Evolutionary conservation across 2,329 filamentous ascomycete species (phyloP), one percentile per base, ranked within the genome.

Genomic region (Paracorniculantispora psalliotae): DNA sequence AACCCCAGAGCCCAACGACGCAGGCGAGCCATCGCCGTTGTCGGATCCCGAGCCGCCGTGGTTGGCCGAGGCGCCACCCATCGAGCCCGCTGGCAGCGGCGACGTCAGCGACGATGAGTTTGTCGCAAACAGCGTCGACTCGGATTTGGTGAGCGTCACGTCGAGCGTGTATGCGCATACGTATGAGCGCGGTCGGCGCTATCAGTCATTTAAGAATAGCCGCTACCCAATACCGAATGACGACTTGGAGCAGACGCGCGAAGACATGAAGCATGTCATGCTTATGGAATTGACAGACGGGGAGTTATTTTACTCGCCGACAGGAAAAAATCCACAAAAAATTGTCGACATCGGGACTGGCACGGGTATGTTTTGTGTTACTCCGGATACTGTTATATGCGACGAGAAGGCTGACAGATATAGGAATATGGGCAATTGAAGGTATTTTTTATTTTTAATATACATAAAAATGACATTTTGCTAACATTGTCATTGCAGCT

Each of bases 341-440:
- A 77, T 81, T 33, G 67, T 80, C 13, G 78, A 80, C 46, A 67
- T 81, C 9, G 79, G 80, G 15, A 81, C 80, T 1, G 79, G 80
- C 4, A 80, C 75, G 12, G 48, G 59, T 61, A 44, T 6, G 21
- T 43, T 23, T 49, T 2, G 26, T 17, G 26, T 58, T 46, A 60
- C 67, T 51, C 25, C 12, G n/a, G 23, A 12, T 4, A 9, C 33
- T 9, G n/a, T n/a, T 15, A 37, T 15, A 37, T 4, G 33, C 33
- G 7, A 37, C 17, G 7, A n/a, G 51, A 23, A 23, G 17, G 19
- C 51, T 54, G 8, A 56, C 43, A 10, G 44, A 8, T 12, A 13
- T 37, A 72, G 76, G 77, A n/a, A 70, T 78, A 4, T 84, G 82
- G 81, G 81, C 81, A 1, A 79, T 85, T 53, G 76, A 79, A 60